Conservation (phyloP, 192 early-diverging fungal genomes). For the Umbelopsis vinacea region DNA sequence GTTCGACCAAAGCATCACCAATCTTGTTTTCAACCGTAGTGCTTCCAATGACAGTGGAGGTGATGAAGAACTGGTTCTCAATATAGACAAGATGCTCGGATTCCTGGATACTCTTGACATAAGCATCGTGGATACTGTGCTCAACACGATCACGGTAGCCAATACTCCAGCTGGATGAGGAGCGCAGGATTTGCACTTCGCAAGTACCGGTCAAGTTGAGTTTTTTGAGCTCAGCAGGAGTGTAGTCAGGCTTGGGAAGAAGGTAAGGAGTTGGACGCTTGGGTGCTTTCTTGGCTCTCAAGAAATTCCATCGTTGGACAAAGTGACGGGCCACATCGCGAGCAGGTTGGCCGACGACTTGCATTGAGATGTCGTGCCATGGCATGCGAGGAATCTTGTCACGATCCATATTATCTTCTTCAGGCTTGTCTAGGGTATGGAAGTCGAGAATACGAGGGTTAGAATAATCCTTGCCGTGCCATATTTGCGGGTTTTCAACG, state of each 20-base stretch:
- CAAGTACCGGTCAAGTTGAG: constrained; percentile 60
- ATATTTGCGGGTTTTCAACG: constrained; percentile 32
- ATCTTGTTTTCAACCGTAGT: constrained; percentile 79
- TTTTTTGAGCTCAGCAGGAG: constrained; percentile 48
- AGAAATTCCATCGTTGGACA: constrained; percentile 86
- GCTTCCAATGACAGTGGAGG: constrained; percentile 49
- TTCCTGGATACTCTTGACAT: constrained; percentile 71
- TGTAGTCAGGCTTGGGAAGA: constrained; percentile 68
- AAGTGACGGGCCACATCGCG: constrained; percentile 83
- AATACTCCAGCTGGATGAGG: constrained; percentile 70
- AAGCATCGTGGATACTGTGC: constrained; percentile 76
- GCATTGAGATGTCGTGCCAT: constrained; percentile 85
- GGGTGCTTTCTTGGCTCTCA: constrained; percentile 59
- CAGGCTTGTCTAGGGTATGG: constrained; percentile 55
- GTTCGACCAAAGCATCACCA: constrained; percentile 72
- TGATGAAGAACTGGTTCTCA: constrained; percentile 90
- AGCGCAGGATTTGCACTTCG: constrained; percentile 68
- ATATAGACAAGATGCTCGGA: constrained; percentile 87
- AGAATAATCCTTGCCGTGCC: constrained; percentile 80
- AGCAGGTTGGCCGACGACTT: constrained; percentile 74
- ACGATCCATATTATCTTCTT: constrained; percentile 54
- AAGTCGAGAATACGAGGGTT: constrained; percentile 84
- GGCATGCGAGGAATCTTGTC: constrained; percentile 71
- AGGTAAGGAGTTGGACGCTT: constrained; percentile 65
- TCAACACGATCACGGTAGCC: constrained; percentile 61